A percentile compares a stretch with the other conserved stretches of the same genome.
These are phyloP conservation scores for Sphaerulina musiva DNA, from an alignment of 2,329 filamentous ascomycete species.

Conservation along the genomic window DNA sequence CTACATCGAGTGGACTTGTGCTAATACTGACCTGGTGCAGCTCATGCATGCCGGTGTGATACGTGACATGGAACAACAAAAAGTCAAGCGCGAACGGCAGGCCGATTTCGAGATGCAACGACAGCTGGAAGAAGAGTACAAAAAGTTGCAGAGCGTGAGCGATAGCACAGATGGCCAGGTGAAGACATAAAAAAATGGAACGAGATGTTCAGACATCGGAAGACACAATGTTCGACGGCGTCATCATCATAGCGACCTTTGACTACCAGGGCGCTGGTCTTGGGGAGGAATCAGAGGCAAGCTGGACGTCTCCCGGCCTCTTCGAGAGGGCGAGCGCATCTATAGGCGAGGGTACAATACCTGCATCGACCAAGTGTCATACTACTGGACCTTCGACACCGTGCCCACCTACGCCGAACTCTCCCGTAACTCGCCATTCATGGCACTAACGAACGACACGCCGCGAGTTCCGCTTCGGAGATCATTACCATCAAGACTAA, in stretches of 20 bases:
- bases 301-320: too few species aligned
- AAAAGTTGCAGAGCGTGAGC: conserved; percentile 75
- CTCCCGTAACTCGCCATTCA: not conserved
- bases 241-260: too few species aligned
- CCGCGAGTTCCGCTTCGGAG: not conserved
- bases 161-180: conserved; percentile 37
- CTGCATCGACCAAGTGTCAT: too few species aligned
- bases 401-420: not conserved
- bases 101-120: conserved; percentile 91
- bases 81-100: conserved; percentile 81
- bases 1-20: not conserved
- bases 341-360: not conserved
- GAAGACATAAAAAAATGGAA: conserved; percentile 14
- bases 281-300: too few species aligned
- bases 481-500: not conserved
- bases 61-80: conserved; percentile 89
- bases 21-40: conserved; percentile 41
- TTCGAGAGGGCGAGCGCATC: too few species aligned
- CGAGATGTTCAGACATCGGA: not conserved
- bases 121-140: conserved; percentile 79
- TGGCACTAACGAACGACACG: not conserved
- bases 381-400: not conserved
- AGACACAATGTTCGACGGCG: not conserved
- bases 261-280: too few species aligned
- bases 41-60: conserved; percentile 94